These are phyloP conservation scores for Apocynum venetum DNA, from an alignment of 257 asterid genomes.

Conservation along the genomic window DNA sequence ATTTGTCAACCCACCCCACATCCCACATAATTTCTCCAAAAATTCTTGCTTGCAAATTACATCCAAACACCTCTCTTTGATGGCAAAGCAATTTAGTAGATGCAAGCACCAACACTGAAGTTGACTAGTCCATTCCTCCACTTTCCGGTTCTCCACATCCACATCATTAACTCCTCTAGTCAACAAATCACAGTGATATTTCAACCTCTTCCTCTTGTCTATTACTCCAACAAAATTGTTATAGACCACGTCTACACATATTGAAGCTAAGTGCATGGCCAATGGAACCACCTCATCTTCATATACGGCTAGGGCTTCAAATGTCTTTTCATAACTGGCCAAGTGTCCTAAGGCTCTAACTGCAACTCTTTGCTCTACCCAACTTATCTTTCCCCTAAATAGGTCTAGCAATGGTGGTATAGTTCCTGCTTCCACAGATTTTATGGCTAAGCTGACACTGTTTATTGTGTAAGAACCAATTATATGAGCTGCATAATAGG, in stretches of 20 bases:
- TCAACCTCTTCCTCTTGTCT: slow-evolving; percentile 34
- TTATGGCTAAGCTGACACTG: slow-evolving; percentile 35
- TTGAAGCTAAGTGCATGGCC: slow-evolving; percentile 49
- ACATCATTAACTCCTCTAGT: slow-evolving; percentile 64
- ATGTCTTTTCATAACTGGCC: slow-evolving; percentile 69
- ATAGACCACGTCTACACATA: slow-evolving; percentile 58
- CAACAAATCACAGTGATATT: slow-evolving; percentile 53
- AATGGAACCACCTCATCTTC: slow-evolving; percentile 51
- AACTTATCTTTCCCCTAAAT: slow-evolving; percentile 64
- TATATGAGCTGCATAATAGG: slow-evolving; percentile 80
- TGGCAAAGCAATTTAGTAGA: slow-evolving; percentile 71
- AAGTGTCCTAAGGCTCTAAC: slow-evolving; percentile 77
- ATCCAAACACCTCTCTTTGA: slow-evolving; percentile 48
- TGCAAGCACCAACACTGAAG: slow-evolving; percentile 80
- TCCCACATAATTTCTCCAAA: slow-evolving; percentile 42
- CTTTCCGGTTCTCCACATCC: slow-evolving; percentile 59
- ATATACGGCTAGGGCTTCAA: slow-evolving; percentile 32
- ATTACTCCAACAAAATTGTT: slow-evolving; percentile 47
- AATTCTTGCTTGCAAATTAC: slow-evolving; percentile 53
- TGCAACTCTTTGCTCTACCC: slow-evolving; percentile 92
- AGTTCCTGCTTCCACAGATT: slow-evolving; percentile 59
- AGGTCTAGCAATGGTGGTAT: slow-evolving; percentile 59
- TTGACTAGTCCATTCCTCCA: slow-evolving; percentile 91
- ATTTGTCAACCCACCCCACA: slow-evolving; percentile 76
- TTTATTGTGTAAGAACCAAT: slow-evolving; percentile 78